Base-by-base conservation (phyloP, 164 flowering plant species). In the Nymphaea colorata region DNA sequence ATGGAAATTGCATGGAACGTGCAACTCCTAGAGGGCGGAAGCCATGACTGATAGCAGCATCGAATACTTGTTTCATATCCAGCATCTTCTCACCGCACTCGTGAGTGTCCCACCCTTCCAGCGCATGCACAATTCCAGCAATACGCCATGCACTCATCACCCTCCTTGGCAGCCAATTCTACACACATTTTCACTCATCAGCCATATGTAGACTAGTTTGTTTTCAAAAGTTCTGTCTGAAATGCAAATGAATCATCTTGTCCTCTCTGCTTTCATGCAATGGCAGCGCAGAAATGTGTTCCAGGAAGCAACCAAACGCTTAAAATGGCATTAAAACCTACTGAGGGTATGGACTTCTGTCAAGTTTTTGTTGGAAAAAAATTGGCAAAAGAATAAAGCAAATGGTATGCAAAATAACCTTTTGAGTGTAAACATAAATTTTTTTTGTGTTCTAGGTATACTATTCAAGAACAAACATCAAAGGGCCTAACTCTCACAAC, bases 21-120 rank as follows among this genome's bases (percentile, higher is more conserved):
- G 15, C 14, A 15, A 7, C 14, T 3, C 15, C 15, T 51, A 55
- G 41, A 16, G 61, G 62, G 36, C 4, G 61, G 18, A 67, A 67
- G 4, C 69, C 69, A 67, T 59, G 69, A 41, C 5, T 12, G 8
- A 60, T 61, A n/a, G 15, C 17, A 4, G 64, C 51, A 42, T 4
- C 3, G 47, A 63, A 67, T 10, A 43, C 64, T 60, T 67, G 57
- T 4, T 59, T 18, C 3, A 67, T 4, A 16, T 67, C 69, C 8
- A 67, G 45, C 53, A 43, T 43, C 36, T 11, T 59, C 47, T 67
- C 64, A 2, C 69, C 53, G 59, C 69, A 67, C 64, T 67, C 69
- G 42, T 67, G 63, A 2, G 14, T n/a, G 10, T 59, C 64, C 69
- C 69, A 67, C 17, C 69, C 69, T 43, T 67, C 69, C 53, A 67